These are phyloP conservation scores for Fagus sylvatica DNA, from an alignment of 306 rosid species.

Conservation along the genomic window DNA sequence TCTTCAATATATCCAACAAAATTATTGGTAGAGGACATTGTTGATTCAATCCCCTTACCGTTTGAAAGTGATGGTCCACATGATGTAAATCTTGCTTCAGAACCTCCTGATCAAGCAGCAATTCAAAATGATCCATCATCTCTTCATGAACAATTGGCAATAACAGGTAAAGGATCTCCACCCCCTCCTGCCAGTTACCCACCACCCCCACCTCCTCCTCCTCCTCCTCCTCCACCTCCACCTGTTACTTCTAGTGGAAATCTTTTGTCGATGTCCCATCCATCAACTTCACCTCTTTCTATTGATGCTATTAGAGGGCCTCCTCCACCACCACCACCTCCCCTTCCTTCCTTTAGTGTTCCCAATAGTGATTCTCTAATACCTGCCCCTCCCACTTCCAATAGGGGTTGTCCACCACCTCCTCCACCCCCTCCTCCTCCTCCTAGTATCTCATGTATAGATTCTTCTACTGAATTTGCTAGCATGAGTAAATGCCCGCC, in stretches of 20 bases:
- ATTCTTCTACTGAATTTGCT: not conserved
- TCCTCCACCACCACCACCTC: conserved; percentile 2
- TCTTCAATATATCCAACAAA: conserved; percentile 50
- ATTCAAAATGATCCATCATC: conserved; percentile 29
- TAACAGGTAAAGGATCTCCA: conserved; percentile 34
- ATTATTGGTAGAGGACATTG: conserved; percentile 36
- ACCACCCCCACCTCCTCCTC: conserved; percentile 4
- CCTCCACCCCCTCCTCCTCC: conserved; percentile 22
- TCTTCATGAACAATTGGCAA: conserved; percentile 25
- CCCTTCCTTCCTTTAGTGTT: conserved; percentile 9
- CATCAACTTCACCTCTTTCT: not conserved
- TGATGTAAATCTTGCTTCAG: conserved; percentile 36
- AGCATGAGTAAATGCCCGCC: not conserved
- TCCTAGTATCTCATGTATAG: conserved; percentile 4
- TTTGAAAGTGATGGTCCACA: conserved; percentile 44
- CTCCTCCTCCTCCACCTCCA: conserved; percentile 10
- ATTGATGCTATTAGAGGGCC: not conserved
- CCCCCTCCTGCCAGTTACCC: not conserved
- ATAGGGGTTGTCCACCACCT: not conserved
- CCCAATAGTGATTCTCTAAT: not conserved
- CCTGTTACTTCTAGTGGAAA: not conserved
- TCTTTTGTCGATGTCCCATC: not conserved
- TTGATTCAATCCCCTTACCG: conserved; percentile 45
- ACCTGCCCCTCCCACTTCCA: not conserved
- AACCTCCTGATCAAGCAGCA: conserved; percentile 38